Evolutionary conservation across 306 rosid species (phyloP), one percentile per base, ranked within the genome.

Genomic region (Prinsepia uniflora): DNA sequence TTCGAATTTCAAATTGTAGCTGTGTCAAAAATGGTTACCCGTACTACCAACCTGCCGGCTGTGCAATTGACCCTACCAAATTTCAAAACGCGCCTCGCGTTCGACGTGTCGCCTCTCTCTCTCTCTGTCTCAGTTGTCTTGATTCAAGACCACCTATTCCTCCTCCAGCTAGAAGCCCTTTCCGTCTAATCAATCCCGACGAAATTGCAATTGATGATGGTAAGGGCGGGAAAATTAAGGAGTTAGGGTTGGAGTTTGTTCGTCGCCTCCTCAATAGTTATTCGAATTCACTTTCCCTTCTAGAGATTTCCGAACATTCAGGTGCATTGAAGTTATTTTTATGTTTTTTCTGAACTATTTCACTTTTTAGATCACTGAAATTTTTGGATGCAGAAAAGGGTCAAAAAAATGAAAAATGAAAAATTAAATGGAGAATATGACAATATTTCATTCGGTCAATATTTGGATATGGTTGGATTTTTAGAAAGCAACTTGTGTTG

Each of bases 221-320:
- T 58, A 36, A 19, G 66, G 20, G 54, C 48, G 40, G 49, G 73
- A 66, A 39, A 48, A 67, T 69, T 70, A 46, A 44, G 44, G 36
- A 64, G 61, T 30, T 70, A 8, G 67, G 54, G 66, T 36, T 49
- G 5, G 47, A 53, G 61, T 53, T 71, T 39, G 46, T 71, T 77
- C 9, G 19, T 24, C 57, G 7, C 62, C 30, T 24, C 22, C 59
- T 40, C 12, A 63, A 43, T 14, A 42, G 6, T 10, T 9, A 36
- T 22, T 71, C 45, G 22, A 6, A 30, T 63, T 41, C 17, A 6
- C 8, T 41, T 63, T 1, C 43, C 3, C 11, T 59, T 60, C 43
- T 14, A 40, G 19, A 24, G 44, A 15, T 71, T 48, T 48, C 60
- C 2, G 14, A 9, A 48, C 22, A 22, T 49, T 73, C 71, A 52